These are phyloP conservation scores for Rhizopogon vinicolor DNA, from an alignment of 768 basidiomycete species.

Conservation along the genomic window DNA sequence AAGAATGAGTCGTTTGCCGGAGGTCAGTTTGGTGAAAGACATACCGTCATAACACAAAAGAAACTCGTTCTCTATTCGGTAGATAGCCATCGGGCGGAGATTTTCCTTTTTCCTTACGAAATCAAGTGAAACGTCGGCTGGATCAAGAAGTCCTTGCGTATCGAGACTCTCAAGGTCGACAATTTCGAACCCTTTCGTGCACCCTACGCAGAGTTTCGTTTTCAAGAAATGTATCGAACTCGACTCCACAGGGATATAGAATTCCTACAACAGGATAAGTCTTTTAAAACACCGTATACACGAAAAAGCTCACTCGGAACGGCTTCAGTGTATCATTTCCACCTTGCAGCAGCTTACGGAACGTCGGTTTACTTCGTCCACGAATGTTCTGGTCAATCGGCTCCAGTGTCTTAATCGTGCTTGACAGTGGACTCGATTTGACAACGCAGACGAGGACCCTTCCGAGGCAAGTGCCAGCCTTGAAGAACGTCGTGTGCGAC, in stretches of 20 bases:
- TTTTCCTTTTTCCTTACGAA: conserved; percentile 91
- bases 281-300: not conserved
- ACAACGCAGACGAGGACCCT: conserved; percentile 94
- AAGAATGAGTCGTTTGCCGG: conserved; percentile 5
- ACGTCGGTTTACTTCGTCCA: conserved; percentile 82
- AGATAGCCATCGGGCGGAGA: conserved; percentile 92
- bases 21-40: conserved; percentile 17
- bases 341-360: conserved; percentile 90
- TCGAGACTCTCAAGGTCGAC: conserved; percentile 96
- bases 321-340: conserved; percentile 90
- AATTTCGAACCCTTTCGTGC: conserved; percentile 97
- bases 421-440: conserved; percentile 91
- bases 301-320: conserved; percentile 62
- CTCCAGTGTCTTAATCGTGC: conserved; percentile 96
- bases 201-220: conserved; percentile 95
- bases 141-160: conserved; percentile 94
- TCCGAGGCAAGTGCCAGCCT: conserved; percentile 89
- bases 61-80: conserved; percentile 95
- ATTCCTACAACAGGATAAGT: conserved; percentile 56
- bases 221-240: conserved; percentile 96
- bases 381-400: conserved; percentile 88
- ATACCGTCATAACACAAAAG: conserved; percentile 95
- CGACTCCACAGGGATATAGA: conserved; percentile 97
- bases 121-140: conserved; percentile 84
- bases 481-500: conserved; percentile 97